These are phyloP conservation scores for Epichloe hybrida DNA, from an alignment of 2,329 filamentous ascomycete genomes.

Conservation along the genomic window DNA sequence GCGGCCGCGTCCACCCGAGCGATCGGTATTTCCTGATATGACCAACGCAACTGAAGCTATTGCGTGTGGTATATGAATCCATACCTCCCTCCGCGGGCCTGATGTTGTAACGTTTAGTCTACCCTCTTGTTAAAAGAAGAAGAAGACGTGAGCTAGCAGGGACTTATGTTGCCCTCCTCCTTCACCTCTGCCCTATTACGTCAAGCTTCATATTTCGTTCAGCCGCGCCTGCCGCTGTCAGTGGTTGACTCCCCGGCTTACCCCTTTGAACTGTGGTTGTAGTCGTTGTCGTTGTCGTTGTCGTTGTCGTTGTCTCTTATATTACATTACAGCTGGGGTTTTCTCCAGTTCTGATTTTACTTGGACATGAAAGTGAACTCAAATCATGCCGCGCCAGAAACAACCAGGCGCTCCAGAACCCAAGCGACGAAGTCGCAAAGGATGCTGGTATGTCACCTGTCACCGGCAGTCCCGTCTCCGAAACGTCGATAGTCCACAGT, in stretches of 20 bases:
- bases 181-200: neutral
- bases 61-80: conserved; percentile 3
- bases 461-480: neutral
- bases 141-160: neutral
- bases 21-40: conserved; percentile 2
- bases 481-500: neutral
- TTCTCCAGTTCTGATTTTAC: neutral
- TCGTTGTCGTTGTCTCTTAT: neutral
- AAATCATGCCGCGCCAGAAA: conserved; percentile 28
- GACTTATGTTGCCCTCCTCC: neutral
- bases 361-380: neutral
- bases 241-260: neutral
- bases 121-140: neutral
- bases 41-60: conserved; percentile 1
- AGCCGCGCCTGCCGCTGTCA: neutral
- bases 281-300: no score
- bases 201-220: neutral
- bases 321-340: neutral
- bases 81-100: neutral
- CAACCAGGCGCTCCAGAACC: conserved; percentile 29
- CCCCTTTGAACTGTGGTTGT: neutral
- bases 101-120: neutral
- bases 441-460: conserved; percentile 27
- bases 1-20: neutral
- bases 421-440: conserved; percentile 31